Base-by-base conservation (phyloP, 2,329 filamentous ascomycete species). In the Bipolaris gigantea region DNA sequence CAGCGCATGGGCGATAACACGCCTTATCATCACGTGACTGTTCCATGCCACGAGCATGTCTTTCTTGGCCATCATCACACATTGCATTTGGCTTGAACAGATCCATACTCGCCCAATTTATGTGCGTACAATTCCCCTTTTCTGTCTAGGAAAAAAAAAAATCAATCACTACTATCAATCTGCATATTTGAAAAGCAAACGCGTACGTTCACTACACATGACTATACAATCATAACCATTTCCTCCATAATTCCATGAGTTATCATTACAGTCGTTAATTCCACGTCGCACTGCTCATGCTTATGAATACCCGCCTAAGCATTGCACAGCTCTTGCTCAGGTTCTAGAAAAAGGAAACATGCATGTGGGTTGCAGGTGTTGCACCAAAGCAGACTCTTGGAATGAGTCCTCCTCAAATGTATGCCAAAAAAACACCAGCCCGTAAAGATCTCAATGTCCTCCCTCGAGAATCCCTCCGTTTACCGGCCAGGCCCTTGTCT, bases 181-280 rank as follows among this genome's bases (percentile, higher is more conserved):
- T 4, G 10, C 15, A 2, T 33, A 25, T 4, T 13, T n/a, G 18
- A 18, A 46, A 19, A 33, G 38, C 21, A 41, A 61, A 55, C 40
- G 59, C 59, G 38, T 70, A 63, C 53, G 68, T 66, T 64, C 69
- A 62, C 66, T 64, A 57, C 42, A 64, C 67, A 65, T 69, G 56
- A 57, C 55, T 67, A 62, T 59, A 55, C 66, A 56, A 46, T 36
- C 50, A 48, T 59, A 25, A 48, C 40, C 46, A 9, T 32, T 53
- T 21, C 54, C 25, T 49, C 48, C 45, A 41, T 34, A 21, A 42
- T 33, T 48, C 45, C 34, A 18, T 50, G 38, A 40, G 49, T 25
- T 52, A 55, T 47, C 55, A 23, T 53, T 59, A 57, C 57, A 51
- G 53, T 44, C 56, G 27, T 59, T 49, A 55, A 21, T 33, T 13